Evolutionary conservation across 257 asterid genomes (phyloP).

Genomic region (Nicotiana sylvestris): DNA sequence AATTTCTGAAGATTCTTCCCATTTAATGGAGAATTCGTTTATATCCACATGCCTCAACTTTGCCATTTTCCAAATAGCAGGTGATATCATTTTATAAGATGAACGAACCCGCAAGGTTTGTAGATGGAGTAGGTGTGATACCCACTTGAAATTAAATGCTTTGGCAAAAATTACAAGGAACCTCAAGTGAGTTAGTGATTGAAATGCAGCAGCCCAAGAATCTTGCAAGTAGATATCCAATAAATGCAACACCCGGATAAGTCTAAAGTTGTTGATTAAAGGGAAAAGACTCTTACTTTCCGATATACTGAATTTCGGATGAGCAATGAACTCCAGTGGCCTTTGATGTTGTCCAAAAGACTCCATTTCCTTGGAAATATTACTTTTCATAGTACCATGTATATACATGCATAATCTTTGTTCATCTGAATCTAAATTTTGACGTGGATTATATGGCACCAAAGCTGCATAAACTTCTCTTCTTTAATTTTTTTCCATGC

Average conservation of each 20-base stretch:
- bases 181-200: background rate
- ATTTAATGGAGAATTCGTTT: background rate
- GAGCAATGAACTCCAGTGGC: background rate
- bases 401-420: too few species aligned
- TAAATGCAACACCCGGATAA: background rate
- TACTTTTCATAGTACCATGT: too few species aligned
- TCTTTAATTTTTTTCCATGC: too few species aligned
- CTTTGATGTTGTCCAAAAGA: too few species aligned
- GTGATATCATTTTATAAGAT: too few species aligned
- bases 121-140: background rate
- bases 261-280: background rate
- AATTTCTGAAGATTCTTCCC: too few species aligned
- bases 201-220: background rate
- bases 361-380: too few species aligned
- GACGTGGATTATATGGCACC: too few species aligned
- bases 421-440: too few species aligned
- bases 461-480: too few species aligned
- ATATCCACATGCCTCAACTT: constrained; percentile 1
- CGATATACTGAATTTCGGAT: background rate
- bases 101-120: too few species aligned
- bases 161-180: background rate
- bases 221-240: background rate
- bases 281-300: background rate
- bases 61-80: too few species aligned
- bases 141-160: background rate